These are phyloP conservation scores for Schoenoplectus triqueter DNA, from an alignment of 202 grass and related monocot species.

Conservation along the genomic window DNA sequence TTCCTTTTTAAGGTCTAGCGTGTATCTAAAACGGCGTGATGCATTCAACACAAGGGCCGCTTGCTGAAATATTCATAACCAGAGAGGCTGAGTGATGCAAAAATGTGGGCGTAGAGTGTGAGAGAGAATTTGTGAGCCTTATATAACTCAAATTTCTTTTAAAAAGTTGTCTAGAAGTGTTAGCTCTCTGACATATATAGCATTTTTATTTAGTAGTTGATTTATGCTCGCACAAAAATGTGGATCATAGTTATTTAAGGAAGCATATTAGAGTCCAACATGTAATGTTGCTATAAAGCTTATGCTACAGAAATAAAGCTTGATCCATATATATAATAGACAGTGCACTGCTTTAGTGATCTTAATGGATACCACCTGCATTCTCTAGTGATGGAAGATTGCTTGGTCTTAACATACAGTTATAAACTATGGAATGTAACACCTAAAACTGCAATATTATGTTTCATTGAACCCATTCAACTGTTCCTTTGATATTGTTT, in stretches of 20 bases:
- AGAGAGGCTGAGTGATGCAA: background rate
- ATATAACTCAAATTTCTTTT: background rate
- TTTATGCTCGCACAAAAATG: conserved; percentile 1
- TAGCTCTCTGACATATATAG: background rate
- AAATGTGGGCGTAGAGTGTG: background rate
- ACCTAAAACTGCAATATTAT: background rate
- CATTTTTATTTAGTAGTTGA: conserved; percentile 9
- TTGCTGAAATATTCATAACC: conserved; percentile 62
- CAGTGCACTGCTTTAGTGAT: background rate
- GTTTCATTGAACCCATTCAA: background rate
- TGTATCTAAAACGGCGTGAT: conserved; percentile 91
- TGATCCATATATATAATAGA: background rate
- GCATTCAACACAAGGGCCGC: conserved; percentile 95
- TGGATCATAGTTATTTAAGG: conserved; percentile 8
- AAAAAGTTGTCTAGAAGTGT: conserved; percentile 3
- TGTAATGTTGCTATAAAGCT: background rate
- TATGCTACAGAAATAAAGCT: background rate
- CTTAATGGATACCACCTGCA: background rate
- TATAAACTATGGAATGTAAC: background rate
- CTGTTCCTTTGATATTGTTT: background rate
- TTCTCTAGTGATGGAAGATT: background rate
- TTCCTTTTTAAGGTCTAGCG: conserved; percentile 88
- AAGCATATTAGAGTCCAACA: background rate
- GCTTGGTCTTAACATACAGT: background rate
- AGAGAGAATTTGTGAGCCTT: background rate